Base-by-base conservation (phyloP, 768 basidiomycete genomes). In the Tylopilus subfusipes region DNA sequence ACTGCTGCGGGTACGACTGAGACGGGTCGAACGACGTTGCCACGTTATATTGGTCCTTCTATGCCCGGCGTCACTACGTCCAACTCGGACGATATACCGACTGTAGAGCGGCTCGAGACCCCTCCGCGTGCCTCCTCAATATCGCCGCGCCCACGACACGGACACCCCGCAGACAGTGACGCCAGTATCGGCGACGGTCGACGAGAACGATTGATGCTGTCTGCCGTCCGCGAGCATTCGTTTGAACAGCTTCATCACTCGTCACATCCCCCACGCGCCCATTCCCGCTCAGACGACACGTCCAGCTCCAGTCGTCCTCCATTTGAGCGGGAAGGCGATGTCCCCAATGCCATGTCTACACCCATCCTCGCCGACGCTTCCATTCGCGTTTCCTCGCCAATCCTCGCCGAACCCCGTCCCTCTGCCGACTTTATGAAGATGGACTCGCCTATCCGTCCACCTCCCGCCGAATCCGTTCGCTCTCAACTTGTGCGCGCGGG, bases 341-440 rank as follows among this genome's bases (percentile, higher is more conserved):
- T 54, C n/a, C 67, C 67, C 2, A 61, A 65, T 14, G 67, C 67
- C 38, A 68, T 68, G 56, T 68, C 67, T 4, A 69, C 67, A 16
- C 67, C 67, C 11, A 63, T 67, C 52, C 67, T 68, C 11, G 57
- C 58, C 3, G 58, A 65, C 4, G 56, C 63, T 24, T 63, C 60
- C 34, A 63, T 68, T 24, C 60, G 60, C 8, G 42, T 66, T 10
- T 66, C 65, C 11, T 74, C 72, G n/a, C 78, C 77, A 0, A 56
- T 76, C 29, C 67, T 73, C 36, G 73, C 73, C 6, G 73, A 78
- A 38, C 77, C 76, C 5, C 70, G 68, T 18, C 75, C 69, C 13
- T 76, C 72, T 4, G 67, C 77, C 0, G 78, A 80, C 55, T 81
- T 80, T 58, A 76, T 72, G 25, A 78, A 78, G 56, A 79, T 82